Evolutionary conservation across 1,284 basidiomycete genomes (phyloP).

Genomic region (Clitocybe nebularis): DNA sequence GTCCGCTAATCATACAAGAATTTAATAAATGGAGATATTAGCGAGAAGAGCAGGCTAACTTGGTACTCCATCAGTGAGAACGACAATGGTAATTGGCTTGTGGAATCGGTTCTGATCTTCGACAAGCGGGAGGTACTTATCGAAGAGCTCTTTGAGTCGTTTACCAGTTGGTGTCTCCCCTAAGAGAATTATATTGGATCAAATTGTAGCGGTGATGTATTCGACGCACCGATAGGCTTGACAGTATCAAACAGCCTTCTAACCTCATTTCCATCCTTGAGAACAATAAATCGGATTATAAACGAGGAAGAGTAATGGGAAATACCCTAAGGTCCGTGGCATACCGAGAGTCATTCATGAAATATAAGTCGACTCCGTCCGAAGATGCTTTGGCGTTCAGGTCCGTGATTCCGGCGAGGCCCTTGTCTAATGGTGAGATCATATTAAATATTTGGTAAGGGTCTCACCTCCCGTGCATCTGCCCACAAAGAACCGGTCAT

Average conservation of each 20-base stretch:
- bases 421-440: constrained; percentile 15
- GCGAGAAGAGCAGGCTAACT: constrained; percentile 26
- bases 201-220: background rate
- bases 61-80: constrained; percentile 40
- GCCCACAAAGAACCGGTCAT: constrained; percentile 20
- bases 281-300: background rate
- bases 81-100: constrained; percentile 38
- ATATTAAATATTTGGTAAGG: background rate
- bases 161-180: constrained; percentile 41
- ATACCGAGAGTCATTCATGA: constrained; percentile 35
- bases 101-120: constrained; percentile 27
- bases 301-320: background rate
- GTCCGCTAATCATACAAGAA: constrained; percentile 36
- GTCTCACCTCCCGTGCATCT: constrained; percentile 19
- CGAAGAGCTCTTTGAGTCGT: constrained; percentile 34
- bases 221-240: constrained; percentile 25
- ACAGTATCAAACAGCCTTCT: constrained; percentile 26
- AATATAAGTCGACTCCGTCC: constrained; percentile 42
- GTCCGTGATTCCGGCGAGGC: constrained; percentile 39
- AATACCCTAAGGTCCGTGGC: constrained; percentile 31
- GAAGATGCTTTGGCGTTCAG: constrained; percentile 34
- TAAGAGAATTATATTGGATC: constrained; percentile 12
- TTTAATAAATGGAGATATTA: background rate
- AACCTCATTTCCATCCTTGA: constrained; percentile 13
- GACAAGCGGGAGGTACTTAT: constrained; percentile 35